Percentiles rank a stretch among this genome's conserved stretches.
Evolutionary conservation across 805 yeast genomes (phyloP).

Genomic region (Kuraishia hungarica): DNA sequence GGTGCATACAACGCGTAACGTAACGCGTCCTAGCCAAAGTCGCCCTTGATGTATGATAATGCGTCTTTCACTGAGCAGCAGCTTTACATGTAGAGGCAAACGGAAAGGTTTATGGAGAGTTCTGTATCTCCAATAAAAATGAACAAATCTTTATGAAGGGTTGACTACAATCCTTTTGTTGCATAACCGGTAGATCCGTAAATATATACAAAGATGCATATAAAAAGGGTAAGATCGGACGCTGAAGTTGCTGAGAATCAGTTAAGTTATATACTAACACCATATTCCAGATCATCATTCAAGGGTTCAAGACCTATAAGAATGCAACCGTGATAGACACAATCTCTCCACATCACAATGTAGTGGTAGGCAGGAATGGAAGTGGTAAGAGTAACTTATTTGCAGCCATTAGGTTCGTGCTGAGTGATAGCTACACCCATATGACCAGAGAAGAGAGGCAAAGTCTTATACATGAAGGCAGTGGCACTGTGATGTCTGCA

Average conservation of each 20-base stretch:
- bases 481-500: conserved; percentile 85
- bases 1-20: not conserved
- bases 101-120: not conserved
- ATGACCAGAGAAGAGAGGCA: conserved; percentile 81
- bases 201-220: conserved; percentile 11
- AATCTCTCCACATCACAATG: conserved; percentile 76
- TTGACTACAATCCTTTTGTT: not conserved
- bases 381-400: conserved; percentile 95
- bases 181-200: not conserved
- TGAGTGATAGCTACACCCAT: conserved; percentile 83
- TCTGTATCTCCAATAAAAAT: too few species aligned
- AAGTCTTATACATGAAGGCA: conserved; percentile 82
- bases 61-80: not conserved
- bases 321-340: conserved; percentile 71
- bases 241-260: not conserved
- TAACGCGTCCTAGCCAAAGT: not conserved
- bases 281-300: conserved; percentile 49
- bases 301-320: conserved; percentile 91
- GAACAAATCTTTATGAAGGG: not conserved
- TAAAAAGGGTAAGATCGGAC: conserved; percentile 19
- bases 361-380: conserved; percentile 89
- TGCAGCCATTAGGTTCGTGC: conserved; percentile 87
- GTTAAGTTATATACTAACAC: conserved; percentile 3
- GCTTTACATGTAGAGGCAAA: not conserved
- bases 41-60: not conserved